Evolutionary conservation across 345 rosid species (phyloP), one percentile per base, ranked within the genome.

Genomic region (Eucalyptus erythrocorys): DNA sequence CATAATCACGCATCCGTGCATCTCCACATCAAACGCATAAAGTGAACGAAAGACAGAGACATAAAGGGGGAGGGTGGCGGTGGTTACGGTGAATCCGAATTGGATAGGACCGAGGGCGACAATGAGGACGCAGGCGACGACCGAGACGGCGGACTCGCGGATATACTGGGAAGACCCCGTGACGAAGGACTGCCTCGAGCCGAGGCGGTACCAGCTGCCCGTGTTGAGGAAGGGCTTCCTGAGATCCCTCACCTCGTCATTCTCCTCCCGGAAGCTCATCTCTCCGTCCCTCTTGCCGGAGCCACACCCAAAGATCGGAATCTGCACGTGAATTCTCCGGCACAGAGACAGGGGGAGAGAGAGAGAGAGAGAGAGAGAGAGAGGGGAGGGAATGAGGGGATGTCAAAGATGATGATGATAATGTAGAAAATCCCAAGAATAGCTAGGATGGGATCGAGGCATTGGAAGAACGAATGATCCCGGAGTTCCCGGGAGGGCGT

Each of bases 91-190:
- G 94, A 97, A 97, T 42, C 99, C 99, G 87, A 97, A 98, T 93
- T 98, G 99, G 90, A 98, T 97, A 50, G 99, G 99, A 89, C 99
- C 99, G 86, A 98, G 92, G 86, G 99, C 99, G 85, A 98, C 98
- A 89, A 98, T 98, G 92, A 98, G 64, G 49, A 98, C 99, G 68
- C 99, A 97, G 12, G 98, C 99, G 21, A 98, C 91, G 90, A 98
- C 99, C 53, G 99, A 98, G 89, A 98, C 89, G 48, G 99, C 96
- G 91, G 93, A 93, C 43, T 98, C 99, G 6, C 96, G 95, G 49
- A 98, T 94, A 89, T 87, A 94, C 91, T 95, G 97, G 47, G 98
- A 94, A 3, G 98, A 94, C 4, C 95, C 97, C 95, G 94, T 87
- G 95, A 95, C 92, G 90, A 97, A 92, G 26, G 98, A 95, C 87